Evolutionary conservation across 176 grass and related monocot species (phyloP), one percentile per base, ranked within the genome.

Genomic region (Microstegium vimineum): DNA sequence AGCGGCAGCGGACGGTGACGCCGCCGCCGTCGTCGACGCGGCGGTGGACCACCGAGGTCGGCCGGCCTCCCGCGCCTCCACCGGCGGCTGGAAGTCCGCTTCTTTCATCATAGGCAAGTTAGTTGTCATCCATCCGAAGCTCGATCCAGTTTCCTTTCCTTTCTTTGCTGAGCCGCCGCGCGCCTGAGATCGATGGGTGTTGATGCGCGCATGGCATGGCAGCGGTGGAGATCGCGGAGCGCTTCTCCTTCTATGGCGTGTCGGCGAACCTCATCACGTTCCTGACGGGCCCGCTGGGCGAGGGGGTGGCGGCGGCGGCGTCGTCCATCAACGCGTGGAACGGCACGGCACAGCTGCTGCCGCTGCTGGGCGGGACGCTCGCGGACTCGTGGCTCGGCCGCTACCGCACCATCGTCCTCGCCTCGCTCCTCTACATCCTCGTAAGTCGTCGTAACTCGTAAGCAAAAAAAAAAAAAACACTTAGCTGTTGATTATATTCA

Each of bases 201-300:
- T 16, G 5, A 5, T 51, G 38, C 4, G 9, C 18, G 22, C 2
- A 77, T n/a, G n/a, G n/a, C n/a, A n/a, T n/a, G n/a, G 65, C 78
- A 91, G 90, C 78, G 78, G 86, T 88, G 82, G 86, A 88, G 86
- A 88, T 91, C 46, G 77, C 66, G 10, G 86, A 91, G 86, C 31
- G 73, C 0, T 91, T 85, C 78, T 23, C 90, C 18, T 91, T 74
- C 86, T 85, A 78, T 73, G 90, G 90, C 0, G 71, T 91, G 31
- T 69, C 82, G 52, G 45, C 57, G 72, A 91, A 91, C 73, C 82
- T 91, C 49, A 83, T 91, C 73, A 88, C 47, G 61, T 91, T 85
- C 82, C 82, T 91, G 66, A 91, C 90, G 45, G 90, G 90, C 0
- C 86, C 90, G 37, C 82, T 91, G 16, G 76, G 82, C 1, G 82